Evolutionary conservation across 352 stramenopile species (phyloP), one percentile per base, ranked within the genome.

Genomic region (Pythium rhizo-oryzae): DNA sequence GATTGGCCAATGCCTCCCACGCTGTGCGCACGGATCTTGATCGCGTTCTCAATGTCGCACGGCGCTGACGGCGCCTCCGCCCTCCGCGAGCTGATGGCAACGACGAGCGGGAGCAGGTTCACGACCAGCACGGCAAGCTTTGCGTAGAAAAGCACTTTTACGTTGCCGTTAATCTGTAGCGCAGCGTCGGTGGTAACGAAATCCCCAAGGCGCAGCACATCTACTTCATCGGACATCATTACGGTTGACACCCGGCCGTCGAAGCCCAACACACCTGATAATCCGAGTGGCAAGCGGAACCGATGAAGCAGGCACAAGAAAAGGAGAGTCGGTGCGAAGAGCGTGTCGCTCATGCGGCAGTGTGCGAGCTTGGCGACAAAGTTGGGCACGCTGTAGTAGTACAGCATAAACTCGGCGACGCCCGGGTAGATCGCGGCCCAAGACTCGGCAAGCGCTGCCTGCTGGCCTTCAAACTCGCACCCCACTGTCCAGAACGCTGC

Each of bases 351-450:
- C 16, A 78, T 57, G 6, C 78, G 73, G 4, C 78, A 68, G 8
- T 71, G 70, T 1, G 62, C 30, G 1, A 71, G 21, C 67, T 81
- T 81, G 0, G 57, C 69, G 6, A 71, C 25, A 9, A 57, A 21
- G 44, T 85, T 81, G 25, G 81, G 64, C n/a, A 82, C 2, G 33
- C 78, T 85, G 71, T 59, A 82, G 61, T 65, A 50, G 1, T 66
- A 51, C 9, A 80, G 46, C 23, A 71, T 52, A 19, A 75, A 55
- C 46, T 79, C 73, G 21, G 54, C 65, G 6, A 78, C 77, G 0
- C 56, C 66, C 18, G 72, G 69, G 30, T 82, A 83, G 6, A 83
- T 65, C 0, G 54, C 68, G 49, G 79, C 82, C 78, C 76, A 86
- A 0, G 76, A 47, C 16, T 80, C 71, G 0, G 69, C 23, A 8